phyloP scores from a whole-genome alignment of 345 rosid genomes.

The Salix brachista region DNA sequence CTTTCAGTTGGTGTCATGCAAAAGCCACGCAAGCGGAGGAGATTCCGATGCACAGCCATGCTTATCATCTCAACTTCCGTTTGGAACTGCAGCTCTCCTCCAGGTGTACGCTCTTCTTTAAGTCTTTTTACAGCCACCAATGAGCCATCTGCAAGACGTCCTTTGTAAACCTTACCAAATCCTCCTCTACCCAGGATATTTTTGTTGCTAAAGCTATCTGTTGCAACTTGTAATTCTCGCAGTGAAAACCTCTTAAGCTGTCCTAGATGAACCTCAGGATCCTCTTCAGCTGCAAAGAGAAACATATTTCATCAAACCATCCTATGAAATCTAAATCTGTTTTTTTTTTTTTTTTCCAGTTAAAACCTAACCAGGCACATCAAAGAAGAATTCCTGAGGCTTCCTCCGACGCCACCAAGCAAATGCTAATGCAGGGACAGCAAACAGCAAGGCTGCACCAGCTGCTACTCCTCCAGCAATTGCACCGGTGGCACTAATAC shows the following conservation, averaged over 20 bases:
- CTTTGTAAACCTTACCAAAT: slow-evolving; percentile 95
- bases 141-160: slow-evolving; percentile 86
- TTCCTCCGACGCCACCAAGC: slow-evolving; percentile 97
- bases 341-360: not conserved
- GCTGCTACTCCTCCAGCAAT: slow-evolving; percentile 99
- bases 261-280: slow-evolving; percentile 95
- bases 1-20: slow-evolving; percentile 98
- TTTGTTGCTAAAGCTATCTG: slow-evolving; percentile 86
- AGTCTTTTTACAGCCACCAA: slow-evolving; percentile 93
- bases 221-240: slow-evolving; percentile 92
- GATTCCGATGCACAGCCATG: slow-evolving; percentile 98
- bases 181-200: slow-evolving; percentile 97
- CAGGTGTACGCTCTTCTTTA: slow-evolving; percentile 96
- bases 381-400: slow-evolving; percentile 87
- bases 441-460: slow-evolving; percentile 94
- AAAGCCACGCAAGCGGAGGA: slow-evolving; percentile 81
- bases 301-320: not conserved
- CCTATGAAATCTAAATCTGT: not conserved
- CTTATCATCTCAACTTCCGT: slow-evolving; percentile 99
- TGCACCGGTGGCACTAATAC: slow-evolving; percentile 79
- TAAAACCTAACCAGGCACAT: slow-evolving; percentile 73
- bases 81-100: slow-evolving; percentile 97
- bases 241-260: slow-evolving; percentile 95
- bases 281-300: slow-evolving; percentile 81
- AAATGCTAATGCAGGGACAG: slow-evolving; percentile 96